A percentile compares a stretch with the other conserved stretches of the same genome.
Evolutionary conservation across 2,329 filamentous ascomycete species (phyloP).

Genomic region (Hawksworthiomyces lignivorus): DNA sequence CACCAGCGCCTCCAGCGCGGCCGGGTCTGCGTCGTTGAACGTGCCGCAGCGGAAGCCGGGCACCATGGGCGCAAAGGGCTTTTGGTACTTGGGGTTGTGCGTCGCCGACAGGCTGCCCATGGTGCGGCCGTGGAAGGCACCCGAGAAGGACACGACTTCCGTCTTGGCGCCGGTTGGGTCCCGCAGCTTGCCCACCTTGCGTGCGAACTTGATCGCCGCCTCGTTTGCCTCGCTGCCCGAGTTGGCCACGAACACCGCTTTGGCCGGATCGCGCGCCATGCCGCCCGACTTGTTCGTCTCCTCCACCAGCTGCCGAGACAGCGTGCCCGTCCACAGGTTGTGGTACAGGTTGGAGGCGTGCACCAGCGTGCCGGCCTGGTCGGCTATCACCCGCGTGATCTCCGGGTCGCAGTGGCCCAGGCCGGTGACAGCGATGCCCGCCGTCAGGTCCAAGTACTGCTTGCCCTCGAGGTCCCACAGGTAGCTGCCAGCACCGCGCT

Average conservation of each 20-base stretch:
- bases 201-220: conserved; percentile 91
- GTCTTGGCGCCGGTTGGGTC: conserved; percentile 66
- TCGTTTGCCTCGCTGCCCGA: conserved; percentile 97
- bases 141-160: conserved; percentile 84
- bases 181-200: conserved; percentile 75
- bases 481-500: conserved; percentile 78
- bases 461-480: conserved; percentile 86
- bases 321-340: conserved; percentile 86
- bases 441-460: conserved; percentile 88
- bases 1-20: conserved; percentile 62
- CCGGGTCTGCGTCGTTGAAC: conserved; percentile 79
- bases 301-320: conserved; percentile 78
- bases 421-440: conserved; percentile 90
- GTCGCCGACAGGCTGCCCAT: conserved; percentile 95
- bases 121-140: conserved; percentile 91
- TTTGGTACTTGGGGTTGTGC: conserved; percentile 95
- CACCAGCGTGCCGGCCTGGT: conserved; percentile 63
- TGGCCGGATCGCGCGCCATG: conserved; percentile 57
- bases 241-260: conserved; percentile 87
- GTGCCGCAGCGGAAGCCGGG: conserved; percentile 83
- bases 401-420: conserved; percentile 84
- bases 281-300: conserved; percentile 70
- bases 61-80: conserved; percentile 90
- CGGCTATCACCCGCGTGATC: conserved; percentile 62
- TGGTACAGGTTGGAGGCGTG: conserved; percentile 96